These are phyloP conservation scores for Dendrothele bispora DNA, from an alignment of 768 basidiomycete genomes.

Conservation along the genomic window DNA sequence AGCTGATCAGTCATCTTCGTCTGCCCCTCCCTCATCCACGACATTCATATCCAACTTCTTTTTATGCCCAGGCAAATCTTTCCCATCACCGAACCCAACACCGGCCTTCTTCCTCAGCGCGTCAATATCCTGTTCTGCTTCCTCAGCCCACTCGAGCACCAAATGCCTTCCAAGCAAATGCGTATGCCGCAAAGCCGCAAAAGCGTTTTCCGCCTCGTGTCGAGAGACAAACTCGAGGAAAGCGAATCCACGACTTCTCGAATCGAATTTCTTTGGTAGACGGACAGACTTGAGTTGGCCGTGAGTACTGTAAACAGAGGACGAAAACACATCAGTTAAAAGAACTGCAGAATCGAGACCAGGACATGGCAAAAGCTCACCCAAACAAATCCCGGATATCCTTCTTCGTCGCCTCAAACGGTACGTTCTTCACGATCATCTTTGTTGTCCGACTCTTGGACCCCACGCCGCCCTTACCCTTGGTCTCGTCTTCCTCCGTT, in stretches of 20 bases:
- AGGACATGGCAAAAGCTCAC: slow-evolving; percentile 42
- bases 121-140: slow-evolving; percentile 77
- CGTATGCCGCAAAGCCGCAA: slow-evolving; percentile 83
- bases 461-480: slow-evolving; percentile 33
- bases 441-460: slow-evolving; percentile 77
- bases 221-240: slow-evolving; percentile 93
- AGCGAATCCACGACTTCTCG: slow-evolving; percentile 89
- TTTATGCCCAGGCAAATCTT: slow-evolving; percentile 72
- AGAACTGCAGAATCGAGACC: neutral
- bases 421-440: slow-evolving; percentile 97
- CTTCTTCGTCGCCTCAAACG: slow-evolving; percentile 94
- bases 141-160: slow-evolving; percentile 92
- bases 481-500: slow-evolving; percentile 52
- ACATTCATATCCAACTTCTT: slow-evolving; percentile 63
- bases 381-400: slow-evolving; percentile 89
- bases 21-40: slow-evolving; percentile 33
- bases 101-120: slow-evolving; percentile 76
- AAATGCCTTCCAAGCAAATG: slow-evolving; percentile 96
- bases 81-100: slow-evolving; percentile 69
- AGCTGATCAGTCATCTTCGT: slow-evolving; percentile 26
- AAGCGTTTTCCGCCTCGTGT: slow-evolving; percentile 88
- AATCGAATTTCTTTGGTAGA: slow-evolving; percentile 88
- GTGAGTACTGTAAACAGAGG: slow-evolving; percentile 59
- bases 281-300: slow-evolving; percentile 94
- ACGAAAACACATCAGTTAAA: slow-evolving; percentile 1